Evolutionary conservation across 352 stramenopile genomes (phyloP).

Genomic region (Globisporangium radiosum): DNA sequence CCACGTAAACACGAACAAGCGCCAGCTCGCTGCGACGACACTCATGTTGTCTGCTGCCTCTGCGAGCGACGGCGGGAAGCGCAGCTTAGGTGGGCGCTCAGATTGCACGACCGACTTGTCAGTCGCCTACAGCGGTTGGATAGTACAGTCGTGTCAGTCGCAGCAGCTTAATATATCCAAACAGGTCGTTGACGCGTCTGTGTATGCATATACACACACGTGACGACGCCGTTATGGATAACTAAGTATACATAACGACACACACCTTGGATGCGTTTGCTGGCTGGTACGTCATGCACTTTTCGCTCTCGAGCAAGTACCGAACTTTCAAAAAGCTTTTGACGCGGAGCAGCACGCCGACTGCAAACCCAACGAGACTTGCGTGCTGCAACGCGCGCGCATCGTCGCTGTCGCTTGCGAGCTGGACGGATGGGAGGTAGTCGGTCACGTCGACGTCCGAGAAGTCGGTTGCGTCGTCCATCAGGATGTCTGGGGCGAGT

Average conservation of each 20-base stretch:
- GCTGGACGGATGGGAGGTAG: conserved; percentile 15
- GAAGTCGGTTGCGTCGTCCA: conserved; percentile 48
- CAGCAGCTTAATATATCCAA: too few relatives aligned
- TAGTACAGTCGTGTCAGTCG: not conserved
- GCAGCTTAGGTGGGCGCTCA: conserved; percentile 14
- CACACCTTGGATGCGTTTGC: conserved; percentile 34
- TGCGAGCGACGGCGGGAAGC: conserved; percentile 11
- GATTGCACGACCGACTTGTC: conserved; percentile 21
- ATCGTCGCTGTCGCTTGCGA: conserved; percentile 7
- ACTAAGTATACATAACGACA: conserved; percentile 5
- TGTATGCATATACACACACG: not conserved
- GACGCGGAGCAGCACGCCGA: conserved; percentile 59
- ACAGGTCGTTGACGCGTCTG: too few relatives aligned
- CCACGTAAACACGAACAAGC: conserved; percentile 49
- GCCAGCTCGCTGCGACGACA: conserved; percentile 46
- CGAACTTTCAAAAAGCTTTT: conserved; percentile 72
- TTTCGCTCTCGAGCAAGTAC: conserved; percentile 69
- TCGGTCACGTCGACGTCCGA: conserved; percentile 30
- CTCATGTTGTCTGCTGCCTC: conserved; percentile 25
- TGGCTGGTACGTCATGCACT: conserved; percentile 78
- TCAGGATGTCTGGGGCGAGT: conserved; percentile 24
- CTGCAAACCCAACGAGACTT: conserved; percentile 40
- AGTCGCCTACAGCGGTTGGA: conserved; percentile 13
- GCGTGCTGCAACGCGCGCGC: conserved; percentile 13
- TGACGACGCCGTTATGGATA: conserved; percentile 4